These are phyloP conservation scores for Leccinum broughii DNA, from an alignment of 768 basidiomycete genomes.

Conservation along the genomic window DNA sequence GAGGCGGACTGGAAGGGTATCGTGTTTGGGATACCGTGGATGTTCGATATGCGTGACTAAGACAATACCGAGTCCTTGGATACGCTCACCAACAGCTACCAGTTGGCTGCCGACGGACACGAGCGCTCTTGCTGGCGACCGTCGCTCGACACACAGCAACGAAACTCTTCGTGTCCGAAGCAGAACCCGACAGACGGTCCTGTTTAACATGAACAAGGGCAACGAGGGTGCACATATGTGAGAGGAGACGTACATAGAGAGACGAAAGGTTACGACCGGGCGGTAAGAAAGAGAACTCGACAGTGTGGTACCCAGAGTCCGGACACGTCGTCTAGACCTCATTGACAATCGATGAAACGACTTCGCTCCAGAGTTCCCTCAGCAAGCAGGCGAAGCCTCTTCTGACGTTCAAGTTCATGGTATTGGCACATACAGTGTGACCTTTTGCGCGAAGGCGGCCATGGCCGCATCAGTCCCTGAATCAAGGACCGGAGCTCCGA, in stretches of 20 bases:
- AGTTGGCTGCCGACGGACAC: not conserved
- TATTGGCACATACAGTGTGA: too few relatives aligned
- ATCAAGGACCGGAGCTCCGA: not conserved
- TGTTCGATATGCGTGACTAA: not conserved
- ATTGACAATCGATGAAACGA: not conserved
- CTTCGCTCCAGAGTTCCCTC: too few relatives aligned
- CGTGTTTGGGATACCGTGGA: not conserved
- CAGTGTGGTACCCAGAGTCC: not conserved
- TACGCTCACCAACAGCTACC: not conserved
- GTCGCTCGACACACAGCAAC: not conserved
- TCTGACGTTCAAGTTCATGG: not conserved
- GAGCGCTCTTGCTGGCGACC: too few relatives aligned
- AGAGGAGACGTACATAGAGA: not conserved
- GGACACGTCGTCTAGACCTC: not conserved
- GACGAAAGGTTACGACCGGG: not conserved
- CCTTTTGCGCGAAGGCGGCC: too few relatives aligned
- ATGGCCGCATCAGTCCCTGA: too few relatives aligned
- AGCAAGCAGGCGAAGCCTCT: too few relatives aligned
- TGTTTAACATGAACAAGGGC: not conserved
- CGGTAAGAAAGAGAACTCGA: not conserved
- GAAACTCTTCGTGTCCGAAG: not conserved
- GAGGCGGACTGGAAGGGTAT: not conserved
- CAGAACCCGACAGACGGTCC: not conserved
- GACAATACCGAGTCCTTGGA: not conserved
- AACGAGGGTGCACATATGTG: not conserved